Percentiles rank a stretch among this genome's conserved stretches.
phyloP scores from a whole-genome alignment of 257 asterid genomes.

The Solanum sejunctum region DNA sequence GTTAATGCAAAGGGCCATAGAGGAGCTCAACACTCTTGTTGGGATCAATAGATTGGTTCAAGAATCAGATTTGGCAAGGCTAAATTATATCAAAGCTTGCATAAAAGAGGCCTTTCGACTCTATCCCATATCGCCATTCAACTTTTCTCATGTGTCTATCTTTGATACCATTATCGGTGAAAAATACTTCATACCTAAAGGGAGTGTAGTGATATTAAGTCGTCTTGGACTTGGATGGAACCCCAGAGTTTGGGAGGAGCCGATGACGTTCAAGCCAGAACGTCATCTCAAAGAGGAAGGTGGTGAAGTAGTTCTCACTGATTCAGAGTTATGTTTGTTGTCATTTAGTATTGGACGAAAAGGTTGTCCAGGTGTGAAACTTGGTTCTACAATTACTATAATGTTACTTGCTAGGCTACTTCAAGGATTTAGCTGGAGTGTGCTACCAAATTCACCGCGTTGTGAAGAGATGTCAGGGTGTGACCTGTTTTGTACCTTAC shows the following conservation, averaged over 20 bases:
- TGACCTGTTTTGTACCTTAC: not conserved
- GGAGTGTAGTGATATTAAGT: slow-evolving; percentile 17
- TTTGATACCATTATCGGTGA: slow-evolving; percentile 7
- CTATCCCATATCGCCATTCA: slow-evolving; percentile 9
- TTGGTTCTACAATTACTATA: not conserved
- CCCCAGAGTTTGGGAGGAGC: slow-evolving; percentile 9
- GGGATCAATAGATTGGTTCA: slow-evolving; percentile 9
- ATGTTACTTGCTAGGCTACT: not conserved
- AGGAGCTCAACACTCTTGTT: slow-evolving; percentile 5
- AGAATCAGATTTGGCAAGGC: slow-evolving; percentile 16
- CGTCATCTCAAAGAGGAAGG: not conserved
- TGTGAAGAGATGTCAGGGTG: too few species aligned
- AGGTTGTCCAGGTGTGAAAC: not conserved
- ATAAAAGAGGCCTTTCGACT: slow-evolving; percentile 14
- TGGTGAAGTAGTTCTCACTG: not conserved
- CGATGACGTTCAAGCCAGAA: slow-evolving; percentile 5
- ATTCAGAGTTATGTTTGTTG: not conserved
- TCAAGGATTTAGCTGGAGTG: not conserved
- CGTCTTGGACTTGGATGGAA: slow-evolving; percentile 25
- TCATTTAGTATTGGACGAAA: not conserved
- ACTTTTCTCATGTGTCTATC: slow-evolving; percentile 9
- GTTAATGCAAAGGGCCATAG: not conserved
- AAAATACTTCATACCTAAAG: slow-evolving; percentile 17
- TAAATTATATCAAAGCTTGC: slow-evolving; percentile 22
- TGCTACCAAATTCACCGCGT: not conserved